Evolutionary conservation across 179 eudicot genomes (phyloP).

Genomic region (Silene coronaria): DNA sequence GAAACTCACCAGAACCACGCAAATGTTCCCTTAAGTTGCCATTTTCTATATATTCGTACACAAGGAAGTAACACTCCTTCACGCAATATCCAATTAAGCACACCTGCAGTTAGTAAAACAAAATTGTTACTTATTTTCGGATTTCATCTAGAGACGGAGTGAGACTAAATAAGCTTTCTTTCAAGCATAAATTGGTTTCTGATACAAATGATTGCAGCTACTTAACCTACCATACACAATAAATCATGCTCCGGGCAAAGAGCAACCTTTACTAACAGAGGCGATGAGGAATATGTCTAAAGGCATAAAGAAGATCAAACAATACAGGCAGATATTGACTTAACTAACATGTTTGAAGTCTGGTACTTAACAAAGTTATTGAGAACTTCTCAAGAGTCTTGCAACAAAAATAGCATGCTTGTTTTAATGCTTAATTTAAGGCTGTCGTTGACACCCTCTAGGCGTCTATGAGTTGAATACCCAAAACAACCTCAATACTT

Average conservation of each 20-base stretch:
- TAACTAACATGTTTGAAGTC: no score
- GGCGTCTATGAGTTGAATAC: no score
- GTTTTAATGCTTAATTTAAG: no score
- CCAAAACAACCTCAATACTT: no score
- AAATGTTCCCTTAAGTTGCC: constrained; percentile 55
- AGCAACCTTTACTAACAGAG: no score
- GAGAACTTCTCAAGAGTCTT: no score
- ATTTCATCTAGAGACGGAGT: not conserved
- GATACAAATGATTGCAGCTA: not conserved
- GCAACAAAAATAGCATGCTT: no score
- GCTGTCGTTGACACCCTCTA: no score
- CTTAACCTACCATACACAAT: not conserved
- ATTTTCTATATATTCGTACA: constrained; percentile 53
- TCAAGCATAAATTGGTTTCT: not conserved
- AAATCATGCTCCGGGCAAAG: not conserved
- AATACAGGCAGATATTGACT: no score
- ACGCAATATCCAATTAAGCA: constrained; percentile 60
- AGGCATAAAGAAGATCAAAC: no score
- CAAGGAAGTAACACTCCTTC: constrained; percentile 42
- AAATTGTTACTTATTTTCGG: not conserved
- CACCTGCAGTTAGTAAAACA: constrained; percentile 35
- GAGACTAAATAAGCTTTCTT: not conserved
- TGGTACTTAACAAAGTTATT: no score
- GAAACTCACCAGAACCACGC: constrained; percentile 39
- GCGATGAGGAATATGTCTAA: no score